Conservation (phyloP, 2,329 filamentous ascomycete genomes). For the Aspergillus sp. region DNA sequence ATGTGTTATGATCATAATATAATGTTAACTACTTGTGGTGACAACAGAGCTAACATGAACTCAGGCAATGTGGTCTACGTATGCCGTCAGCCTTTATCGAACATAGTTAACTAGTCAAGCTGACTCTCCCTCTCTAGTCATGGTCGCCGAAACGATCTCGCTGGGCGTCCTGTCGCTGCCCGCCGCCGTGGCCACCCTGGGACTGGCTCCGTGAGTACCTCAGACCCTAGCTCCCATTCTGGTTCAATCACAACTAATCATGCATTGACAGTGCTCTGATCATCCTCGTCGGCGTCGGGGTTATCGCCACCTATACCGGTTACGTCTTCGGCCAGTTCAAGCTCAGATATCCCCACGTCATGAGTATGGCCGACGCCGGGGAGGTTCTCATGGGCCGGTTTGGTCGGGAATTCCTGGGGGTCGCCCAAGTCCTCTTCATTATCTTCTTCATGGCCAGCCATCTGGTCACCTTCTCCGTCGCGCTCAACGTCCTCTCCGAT, state of each 20-base stretch:
- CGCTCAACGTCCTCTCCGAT: constrained; percentile 54
- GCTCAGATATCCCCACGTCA: constrained; percentile 47
- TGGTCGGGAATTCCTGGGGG: constrained; percentile 53
- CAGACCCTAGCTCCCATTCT: no score
- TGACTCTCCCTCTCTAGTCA: constrained; percentile 25
- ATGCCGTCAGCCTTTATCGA: constrained; percentile 3
- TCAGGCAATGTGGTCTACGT: constrained; percentile 36
- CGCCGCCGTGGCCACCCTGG: constrained; percentile 44
- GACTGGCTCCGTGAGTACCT: constrained; percentile 40
- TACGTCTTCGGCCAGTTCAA: constrained; percentile 52
- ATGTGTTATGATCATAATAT: constrained; percentile 2
- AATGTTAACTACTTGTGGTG: no score
- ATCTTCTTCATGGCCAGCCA: constrained; percentile 62
- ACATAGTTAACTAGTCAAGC: no score
- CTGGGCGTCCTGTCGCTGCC: constrained; percentile 50
- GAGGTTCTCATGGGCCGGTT: constrained; percentile 51
- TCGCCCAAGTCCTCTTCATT: constrained; percentile 54
- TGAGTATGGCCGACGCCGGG: constrained; percentile 59
- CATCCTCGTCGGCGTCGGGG: constrained; percentile 44
- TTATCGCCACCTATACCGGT: constrained; percentile 50
- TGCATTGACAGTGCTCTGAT: constrained; percentile 30
- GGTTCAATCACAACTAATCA: no score
- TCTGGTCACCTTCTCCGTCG: constrained; percentile 58
- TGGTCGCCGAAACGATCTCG: constrained; percentile 51
- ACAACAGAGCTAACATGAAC: constrained; percentile 17